Evolutionary conservation across 2,329 filamentous ascomycete species (phyloP), one percentile per base, ranked within the genome.

Genomic region (Sphaerulina vaccinii): DNA sequence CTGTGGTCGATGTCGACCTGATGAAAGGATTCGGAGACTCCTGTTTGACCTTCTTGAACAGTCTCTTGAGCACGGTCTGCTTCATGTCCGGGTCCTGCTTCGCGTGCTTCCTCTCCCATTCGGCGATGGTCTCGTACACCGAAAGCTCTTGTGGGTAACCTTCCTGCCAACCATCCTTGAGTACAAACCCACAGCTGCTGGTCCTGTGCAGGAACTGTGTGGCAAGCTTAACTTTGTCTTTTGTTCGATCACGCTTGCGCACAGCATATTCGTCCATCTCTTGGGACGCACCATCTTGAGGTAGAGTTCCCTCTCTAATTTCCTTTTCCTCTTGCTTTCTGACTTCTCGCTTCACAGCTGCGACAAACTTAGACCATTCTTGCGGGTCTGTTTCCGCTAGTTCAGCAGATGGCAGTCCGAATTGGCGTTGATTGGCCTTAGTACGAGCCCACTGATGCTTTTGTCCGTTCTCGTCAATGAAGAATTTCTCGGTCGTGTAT

Each of bases 1-100:
- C 45, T 21, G 42, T 21, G 19, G 13, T 21, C 18, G 19, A 21
- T n/a, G 42, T 27, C 19, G 42, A 32, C 10, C 23, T 32, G 19
- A 36, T 11, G 7, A 18, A 27, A 10, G 45, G 22, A 11, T 35
- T 24, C 16, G 45, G 29, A 15, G 37, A 46, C 32, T 46, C 27
- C 13, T 36, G 21, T 18, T 40, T 48, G 22, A 40, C 45, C 24
- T 18, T 48, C 22, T 40, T 48, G 45, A 48, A 48, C 45, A 48
- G 10, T 16, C 45, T 35, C 18, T 48, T 32, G 35, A 48, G 23
- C 35, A 48, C 45, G 1, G 45, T 48, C 45, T 48, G 23, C 36
- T 40, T 48, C 45, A 48, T 48, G 5, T 48, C n/a, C 6, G 45
- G 45, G n/a, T 48, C 45, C n/a, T 16, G 21, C 18, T 48, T 48